These are phyloP conservation scores for Dioscorea zingiberensis DNA, from an alignment of 106 monocot genomes.

Conservation along the genomic window DNA sequence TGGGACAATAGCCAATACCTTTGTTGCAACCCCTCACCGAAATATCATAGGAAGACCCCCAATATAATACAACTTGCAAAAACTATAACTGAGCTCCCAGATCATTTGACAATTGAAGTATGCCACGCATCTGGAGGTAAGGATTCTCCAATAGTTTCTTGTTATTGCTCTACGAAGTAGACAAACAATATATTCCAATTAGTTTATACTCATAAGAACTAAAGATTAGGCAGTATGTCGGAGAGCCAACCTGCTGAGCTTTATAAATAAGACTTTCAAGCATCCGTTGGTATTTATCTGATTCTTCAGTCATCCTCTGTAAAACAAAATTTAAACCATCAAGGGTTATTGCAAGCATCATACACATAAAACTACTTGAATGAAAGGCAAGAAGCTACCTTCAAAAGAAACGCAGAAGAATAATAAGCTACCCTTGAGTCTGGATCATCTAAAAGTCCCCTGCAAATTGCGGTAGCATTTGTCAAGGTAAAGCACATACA, in stretches of 20 bases:
- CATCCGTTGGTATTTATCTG: conserved; percentile 89
- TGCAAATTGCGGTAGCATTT: conserved; percentile 15
- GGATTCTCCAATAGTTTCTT: conserved; percentile 98
- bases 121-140: conserved; percentile 97
- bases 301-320: conserved; percentile 96
- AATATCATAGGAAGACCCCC: no score
- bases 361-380: not conserved
- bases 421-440: conserved; percentile 98
- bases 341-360: no score
- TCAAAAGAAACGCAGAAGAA: conserved; percentile 92
- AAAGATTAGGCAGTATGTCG: not conserved
- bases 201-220: no score
- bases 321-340: no score
- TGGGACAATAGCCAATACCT: no score
- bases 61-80: not conserved
- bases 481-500: not conserved
- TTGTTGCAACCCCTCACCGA: no score
- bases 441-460: conserved; percentile 92
- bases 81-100: conserved; percentile 45
- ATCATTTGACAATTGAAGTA: conserved; percentile 81
- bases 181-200: no score
- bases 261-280: conserved; percentile 87
- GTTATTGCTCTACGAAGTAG: conserved; percentile 73
- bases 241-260: conserved; percentile 83
- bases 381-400: conserved; percentile 36